Conservation (phyloP, 2,329 filamentous ascomycete species). For the Nemania diffusa region DNA sequence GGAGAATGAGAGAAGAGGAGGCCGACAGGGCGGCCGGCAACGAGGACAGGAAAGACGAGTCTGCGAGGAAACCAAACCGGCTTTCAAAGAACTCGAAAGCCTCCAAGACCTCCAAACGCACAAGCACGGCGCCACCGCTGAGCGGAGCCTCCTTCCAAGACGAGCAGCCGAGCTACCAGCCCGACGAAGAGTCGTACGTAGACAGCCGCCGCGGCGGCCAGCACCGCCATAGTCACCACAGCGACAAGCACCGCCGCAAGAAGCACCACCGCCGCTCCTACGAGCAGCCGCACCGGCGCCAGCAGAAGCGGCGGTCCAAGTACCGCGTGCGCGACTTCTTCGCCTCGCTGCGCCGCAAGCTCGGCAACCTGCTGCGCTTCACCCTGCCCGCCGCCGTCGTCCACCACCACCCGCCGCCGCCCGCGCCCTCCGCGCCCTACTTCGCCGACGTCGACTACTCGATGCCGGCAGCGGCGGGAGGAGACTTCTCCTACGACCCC, state of each 20-base stretch:
- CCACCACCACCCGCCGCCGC: neutral
- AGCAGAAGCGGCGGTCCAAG: conserved; percentile 20
- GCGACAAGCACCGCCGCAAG: conserved; percentile 16
- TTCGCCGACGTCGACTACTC: neutral
- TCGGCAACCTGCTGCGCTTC: conserved; percentile 22
- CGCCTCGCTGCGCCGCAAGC: conserved; percentile 26
- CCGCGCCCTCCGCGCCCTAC: neutral
- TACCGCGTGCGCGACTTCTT: conserved; percentile 30
- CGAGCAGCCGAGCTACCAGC: neutral
- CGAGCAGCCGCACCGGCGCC: conserved; percentile 26
- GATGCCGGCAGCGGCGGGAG: neutral
- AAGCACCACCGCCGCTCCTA: conserved; percentile 26
- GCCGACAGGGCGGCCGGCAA: neutral
- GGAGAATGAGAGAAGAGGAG: neutral
- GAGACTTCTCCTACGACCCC: neutral
- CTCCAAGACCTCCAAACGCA: neutral
- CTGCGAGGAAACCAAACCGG: neutral
- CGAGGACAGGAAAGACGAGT: neutral
- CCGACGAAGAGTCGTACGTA: neutral
- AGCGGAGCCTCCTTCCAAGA: neutral
- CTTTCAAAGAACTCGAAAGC: neutral
- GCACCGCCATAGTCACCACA: conserved; percentile 2
- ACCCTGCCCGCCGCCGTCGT: neutral
- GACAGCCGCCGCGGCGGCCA: conserved; percentile 13
- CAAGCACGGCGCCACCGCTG: conserved; percentile 21